These are phyloP conservation scores for Gracilaria domingensis DNA, from an alignment of 23 red algal genomes.

Conservation along the genomic window DNA sequence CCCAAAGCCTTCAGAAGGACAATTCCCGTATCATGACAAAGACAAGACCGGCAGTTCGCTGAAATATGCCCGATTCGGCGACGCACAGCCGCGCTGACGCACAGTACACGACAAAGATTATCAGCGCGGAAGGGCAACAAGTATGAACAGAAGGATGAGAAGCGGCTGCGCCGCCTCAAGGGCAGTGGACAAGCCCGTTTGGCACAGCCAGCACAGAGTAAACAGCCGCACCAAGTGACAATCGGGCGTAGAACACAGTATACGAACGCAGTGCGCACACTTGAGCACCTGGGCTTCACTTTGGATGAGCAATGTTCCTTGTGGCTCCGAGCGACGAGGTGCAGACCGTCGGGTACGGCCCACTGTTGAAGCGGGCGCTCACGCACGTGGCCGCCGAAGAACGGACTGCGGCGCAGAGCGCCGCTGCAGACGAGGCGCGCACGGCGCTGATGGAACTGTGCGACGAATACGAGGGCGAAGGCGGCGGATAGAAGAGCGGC, in stretches of 20 bases:
- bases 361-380: not conserved
- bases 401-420: too few species aligned
- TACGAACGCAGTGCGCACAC: not conserved
- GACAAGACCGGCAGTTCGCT: not conserved
- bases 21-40: not conserved
- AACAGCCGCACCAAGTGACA: not conserved
- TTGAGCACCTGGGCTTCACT: not conserved
- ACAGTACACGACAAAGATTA: not conserved
- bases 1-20: not conserved
- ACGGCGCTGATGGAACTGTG: not conserved
- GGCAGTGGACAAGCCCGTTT: not conserved
- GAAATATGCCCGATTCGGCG: not conserved
- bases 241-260: not conserved
- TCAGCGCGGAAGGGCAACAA: not conserved
- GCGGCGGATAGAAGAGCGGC: not conserved
- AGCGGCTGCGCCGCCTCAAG: not conserved
- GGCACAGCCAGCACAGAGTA: not conserved
- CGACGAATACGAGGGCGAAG: not conserved
- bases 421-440: not conserved
- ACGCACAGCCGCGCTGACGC: not conserved
- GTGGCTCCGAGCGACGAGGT: not conserved
- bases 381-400: not conserved
- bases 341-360: not conserved
- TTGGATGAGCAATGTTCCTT: constrained; percentile 2
- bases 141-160: not conserved